These are phyloP conservation scores for Silene uniflora DNA, from an alignment of 148 eudicot genomes.

Conservation along the genomic window DNA sequence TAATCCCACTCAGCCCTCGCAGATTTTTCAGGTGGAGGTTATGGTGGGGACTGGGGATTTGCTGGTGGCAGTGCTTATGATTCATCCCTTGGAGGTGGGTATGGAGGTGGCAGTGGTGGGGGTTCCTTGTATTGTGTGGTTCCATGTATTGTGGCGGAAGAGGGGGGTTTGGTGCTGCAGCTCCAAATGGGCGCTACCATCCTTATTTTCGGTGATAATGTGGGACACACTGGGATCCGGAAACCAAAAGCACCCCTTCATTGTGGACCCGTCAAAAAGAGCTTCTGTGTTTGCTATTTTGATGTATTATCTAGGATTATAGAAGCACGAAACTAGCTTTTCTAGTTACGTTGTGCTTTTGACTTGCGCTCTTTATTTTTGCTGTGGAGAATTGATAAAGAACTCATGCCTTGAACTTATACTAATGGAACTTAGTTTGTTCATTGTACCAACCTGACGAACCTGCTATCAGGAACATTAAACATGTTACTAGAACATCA, in stretches of 20 bases:
- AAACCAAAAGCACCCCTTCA: background rate
- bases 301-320: conserved; percentile 24
- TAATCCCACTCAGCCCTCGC: conserved; percentile 53
- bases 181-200: conserved; percentile 39
- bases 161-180: conserved; percentile 34
- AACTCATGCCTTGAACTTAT: conserved; percentile 3
- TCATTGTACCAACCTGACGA: conserved; percentile 11
- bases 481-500: background rate
- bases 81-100: conserved; percentile 38
- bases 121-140: conserved; percentile 31
- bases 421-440: conserved; percentile 7
- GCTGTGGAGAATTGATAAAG: conserved; percentile 7
- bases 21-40: too few relatives aligned
- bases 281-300: conserved; percentile 19
- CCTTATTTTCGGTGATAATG: conserved; percentile 39
- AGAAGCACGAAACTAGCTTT: background rate
- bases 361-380: background rate
- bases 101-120: conserved; percentile 33
- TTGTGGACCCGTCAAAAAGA: background rate
- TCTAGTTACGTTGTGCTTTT: background rate
- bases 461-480: background rate
- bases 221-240: too few relatives aligned
- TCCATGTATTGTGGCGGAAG: conserved; percentile 30
- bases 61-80: too few relatives aligned
- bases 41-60: too few relatives aligned